Evolutionary conservation across 208 protist genomes (phyloP), one percentile per base, ranked within the genome.

Genomic region (Endotrypanum monterogeii): DNA sequence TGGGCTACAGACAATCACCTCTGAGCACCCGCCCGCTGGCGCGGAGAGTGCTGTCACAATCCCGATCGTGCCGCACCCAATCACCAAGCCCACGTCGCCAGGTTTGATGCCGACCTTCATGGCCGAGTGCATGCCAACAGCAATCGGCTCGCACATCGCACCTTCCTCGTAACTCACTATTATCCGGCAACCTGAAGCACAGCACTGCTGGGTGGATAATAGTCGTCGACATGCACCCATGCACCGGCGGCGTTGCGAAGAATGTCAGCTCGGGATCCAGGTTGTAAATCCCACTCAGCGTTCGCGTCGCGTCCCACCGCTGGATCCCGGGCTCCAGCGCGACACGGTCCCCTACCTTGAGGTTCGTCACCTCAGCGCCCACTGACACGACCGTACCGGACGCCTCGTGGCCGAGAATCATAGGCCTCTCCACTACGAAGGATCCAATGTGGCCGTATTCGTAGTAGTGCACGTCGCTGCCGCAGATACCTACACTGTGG

Each of bases 351-450:
- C 90, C 90, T 4, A 79, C 67, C 76, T 85, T 79, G 14, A 90
- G 74, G 73, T 86, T 46, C 70, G 75, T 82, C 65, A 89, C 84
- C 32, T 84, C 62, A 1, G 76, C 51, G 52, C 88, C 85, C 28
- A 92, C 86, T 6, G 78, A 81, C n/a, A 79, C 67, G 18, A 92
- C 78, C 12, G 83, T 85, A 66, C 86, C 89, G 6, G 85, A 83
- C 9, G 84, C 79, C 72, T 94, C 88, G 76, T 94, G 84, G 28
- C 89, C 87, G 35, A 92, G 81, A 35, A 94, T 82, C 84, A 94
- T 90, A 46, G 82, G 83, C 78, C 83, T 77, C 65, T 80, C 71
- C 28, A 91, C 75, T 18, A 88, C 67, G 56, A 88, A 94, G 12
- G 80, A 60, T 1, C 89, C 83, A 66, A 92, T 92, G 52, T 68